Percentiles rank a stretch among this genome's conserved stretches.
These are phyloP conservation scores for Aleurites moluccanus DNA, from an alignment of 441 rosid species.

Conservation along the genomic window DNA sequence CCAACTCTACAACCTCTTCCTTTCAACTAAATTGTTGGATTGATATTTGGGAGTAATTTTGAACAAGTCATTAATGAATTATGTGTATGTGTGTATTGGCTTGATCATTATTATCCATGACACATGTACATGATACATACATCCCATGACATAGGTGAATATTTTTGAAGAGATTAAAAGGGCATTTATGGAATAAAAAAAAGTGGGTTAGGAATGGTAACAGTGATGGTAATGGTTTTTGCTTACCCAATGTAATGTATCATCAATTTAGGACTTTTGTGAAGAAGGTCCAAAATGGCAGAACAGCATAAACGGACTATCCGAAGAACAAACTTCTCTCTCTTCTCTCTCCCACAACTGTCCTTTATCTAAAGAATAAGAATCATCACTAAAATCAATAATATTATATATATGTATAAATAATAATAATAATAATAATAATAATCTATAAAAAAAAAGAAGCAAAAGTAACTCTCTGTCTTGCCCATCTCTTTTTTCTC, in stretches of 20 bases:
- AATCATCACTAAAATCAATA: slow-evolving; percentile 23
- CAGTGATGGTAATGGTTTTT: neutral
- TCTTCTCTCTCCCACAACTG: slow-evolving; percentile 17
- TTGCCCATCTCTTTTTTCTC: slow-evolving; percentile 17
- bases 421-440: neutral
- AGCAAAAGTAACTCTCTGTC: slow-evolving; percentile 26
- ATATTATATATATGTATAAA: neutral
- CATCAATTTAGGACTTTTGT: slow-evolving; percentile 19
- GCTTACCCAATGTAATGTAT: slow-evolving; percentile 8
- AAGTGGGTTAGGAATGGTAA: neutral
- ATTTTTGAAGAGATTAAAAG: neutral
- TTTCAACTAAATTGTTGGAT: neutral
- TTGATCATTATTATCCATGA: neutral
- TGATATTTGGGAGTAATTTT: neutral
- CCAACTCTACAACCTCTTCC: slow-evolving; percentile 8
- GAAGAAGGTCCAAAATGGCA: slow-evolving; percentile 37
- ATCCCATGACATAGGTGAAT: neutral
- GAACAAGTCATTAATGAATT: neutral
- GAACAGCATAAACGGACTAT: slow-evolving; percentile 41
- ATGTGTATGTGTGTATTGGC: neutral
- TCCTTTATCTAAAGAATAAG: slow-evolving; percentile 19
- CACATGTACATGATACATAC: too few species aligned
- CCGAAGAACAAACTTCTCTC: slow-evolving; percentile 28
- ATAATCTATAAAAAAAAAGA: neutral
- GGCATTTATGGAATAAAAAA: neutral